Conservation (phyloP, 2,329 filamentous ascomycete species). For the Allantophomopsis cytisporea region DNA sequence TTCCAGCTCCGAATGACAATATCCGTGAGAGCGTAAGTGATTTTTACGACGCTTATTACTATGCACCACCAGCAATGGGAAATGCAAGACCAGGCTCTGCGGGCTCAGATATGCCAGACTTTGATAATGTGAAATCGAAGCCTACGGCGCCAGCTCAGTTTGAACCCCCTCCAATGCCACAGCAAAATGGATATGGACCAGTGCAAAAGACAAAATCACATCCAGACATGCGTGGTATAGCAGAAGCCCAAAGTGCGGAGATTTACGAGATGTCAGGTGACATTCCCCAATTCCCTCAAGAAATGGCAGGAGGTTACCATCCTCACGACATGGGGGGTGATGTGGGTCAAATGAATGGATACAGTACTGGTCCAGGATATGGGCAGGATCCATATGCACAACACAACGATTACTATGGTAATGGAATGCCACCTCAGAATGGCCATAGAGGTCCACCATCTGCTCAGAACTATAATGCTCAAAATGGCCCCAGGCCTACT, state of each 20-base stretch:
- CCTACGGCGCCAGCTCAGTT: too few species aligned
- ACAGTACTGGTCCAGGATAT: slow-evolving; percentile 13
- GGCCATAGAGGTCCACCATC: slow-evolving; percentile 4
- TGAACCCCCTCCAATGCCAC: background rate
- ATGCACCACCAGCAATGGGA: slow-evolving; percentile 13
- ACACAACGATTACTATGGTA: slow-evolving; percentile 9
- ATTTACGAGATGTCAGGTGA: slow-evolving; percentile 64
- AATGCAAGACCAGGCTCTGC: slow-evolving; percentile 8
- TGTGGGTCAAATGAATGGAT: too few species aligned
- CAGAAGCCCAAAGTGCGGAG: slow-evolving; percentile 42
- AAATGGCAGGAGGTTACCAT: too few species aligned
- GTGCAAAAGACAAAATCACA: slow-evolving; percentile 53
- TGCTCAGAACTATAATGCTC: background rate
- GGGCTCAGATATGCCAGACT: slow-evolving; percentile 16
- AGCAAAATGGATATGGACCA: slow-evolving; percentile 8
- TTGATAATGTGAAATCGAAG: slow-evolving; percentile 7
- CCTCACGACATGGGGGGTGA: too few species aligned
- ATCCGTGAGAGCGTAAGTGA: slow-evolving; percentile 29
- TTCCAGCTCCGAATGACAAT: slow-evolving; percentile 6
- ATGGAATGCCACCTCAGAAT: slow-evolving; percentile 2
- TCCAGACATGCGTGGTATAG: slow-evolving; percentile 38
- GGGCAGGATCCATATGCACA: slow-evolving; percentile 12
- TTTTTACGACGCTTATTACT: slow-evolving; percentile 41
- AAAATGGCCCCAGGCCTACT: background rate
- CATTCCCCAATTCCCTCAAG: slow-evolving; percentile 35